Evolutionary conservation across 169 alveolate genomes (phyloP).

Genomic region (Babesia ovata): DNA sequence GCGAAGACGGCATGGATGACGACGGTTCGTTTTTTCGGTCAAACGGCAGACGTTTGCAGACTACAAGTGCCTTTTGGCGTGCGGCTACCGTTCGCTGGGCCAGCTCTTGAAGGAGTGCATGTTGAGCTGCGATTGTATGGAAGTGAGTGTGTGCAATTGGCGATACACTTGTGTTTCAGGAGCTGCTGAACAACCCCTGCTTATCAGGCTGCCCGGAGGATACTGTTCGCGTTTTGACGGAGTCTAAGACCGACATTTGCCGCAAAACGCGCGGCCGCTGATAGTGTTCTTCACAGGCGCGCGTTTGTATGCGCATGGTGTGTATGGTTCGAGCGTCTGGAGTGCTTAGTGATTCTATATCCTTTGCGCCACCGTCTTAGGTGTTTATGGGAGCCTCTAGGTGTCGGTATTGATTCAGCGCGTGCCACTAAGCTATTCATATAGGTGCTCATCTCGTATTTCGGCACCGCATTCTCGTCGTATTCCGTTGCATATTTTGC

Average conservation of each 20-base stretch:
- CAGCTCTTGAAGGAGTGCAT: conserved; percentile 74
- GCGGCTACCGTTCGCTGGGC: conserved; percentile 74
- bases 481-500: neutral
- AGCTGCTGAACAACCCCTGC: conserved; percentile 55
- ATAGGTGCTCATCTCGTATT: too few relatives aligned
- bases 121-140: conserved; percentile 78
- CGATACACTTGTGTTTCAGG: conserved; percentile 26
- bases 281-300: neutral
- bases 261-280: conserved; percentile 21
- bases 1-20: conserved; percentile 69
- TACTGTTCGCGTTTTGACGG: conserved; percentile 55
- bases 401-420: conserved; percentile 10
- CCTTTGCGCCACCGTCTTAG: neutral
- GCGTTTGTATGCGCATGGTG: neutral
- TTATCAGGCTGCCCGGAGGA: conserved; percentile 61
- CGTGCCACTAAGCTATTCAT: neutral
- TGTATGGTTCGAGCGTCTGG: conserved; percentile 13
- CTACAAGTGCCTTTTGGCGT: conserved; percentile 74
- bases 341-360: neutral
- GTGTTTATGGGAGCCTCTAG: neutral
- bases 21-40: conserved; percentile 59
- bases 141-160: conserved; percentile 43
- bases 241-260: conserved; percentile 63
- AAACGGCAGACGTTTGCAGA: conserved; percentile 19
- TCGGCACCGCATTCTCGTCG: neutral